A percentile compares a stretch with the other conserved stretches of the same genome.
These are phyloP conservation scores for Arthrobotrys iridis DNA, from an alignment of 2,329 filamentous ascomycete genomes.

Conservation along the genomic window DNA sequence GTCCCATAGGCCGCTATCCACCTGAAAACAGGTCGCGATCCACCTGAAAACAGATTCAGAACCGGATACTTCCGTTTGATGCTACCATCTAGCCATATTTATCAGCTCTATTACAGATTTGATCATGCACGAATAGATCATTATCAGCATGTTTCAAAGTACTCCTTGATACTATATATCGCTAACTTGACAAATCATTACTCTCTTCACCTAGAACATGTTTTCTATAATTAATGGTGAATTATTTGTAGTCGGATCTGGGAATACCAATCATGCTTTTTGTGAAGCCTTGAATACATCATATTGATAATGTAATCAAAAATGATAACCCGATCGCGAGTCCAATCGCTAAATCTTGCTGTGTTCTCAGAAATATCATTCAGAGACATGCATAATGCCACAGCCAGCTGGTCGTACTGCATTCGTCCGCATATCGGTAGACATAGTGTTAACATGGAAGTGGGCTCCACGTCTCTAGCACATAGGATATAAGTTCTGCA, in stretches of 20 bases:
- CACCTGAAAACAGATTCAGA: slow-evolving; percentile 1
- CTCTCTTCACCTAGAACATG: neutral
- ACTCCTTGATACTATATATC: neutral
- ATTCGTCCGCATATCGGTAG: neutral
- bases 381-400: neutral
- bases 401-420: neutral
- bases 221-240: neutral
- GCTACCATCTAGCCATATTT: neutral
- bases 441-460: neutral
- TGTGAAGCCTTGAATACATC: neutral
- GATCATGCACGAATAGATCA: neutral
- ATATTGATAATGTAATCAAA: neutral
- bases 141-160: neutral
- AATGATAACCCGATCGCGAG: too few species aligned
- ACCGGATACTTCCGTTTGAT: neutral
- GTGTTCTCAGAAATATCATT: neutral
- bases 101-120: neutral
- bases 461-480: neutral
- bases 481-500: neutral
- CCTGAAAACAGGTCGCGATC: neutral
- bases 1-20: too few species aligned
- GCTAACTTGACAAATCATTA: neutral
- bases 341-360: too few species aligned
- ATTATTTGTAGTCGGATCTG: neutral
- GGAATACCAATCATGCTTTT: neutral